These are phyloP conservation scores for Penicillium sp. DNA, from an alignment of 2,329 filamentous ascomycete species.

Conservation along the genomic window DNA sequence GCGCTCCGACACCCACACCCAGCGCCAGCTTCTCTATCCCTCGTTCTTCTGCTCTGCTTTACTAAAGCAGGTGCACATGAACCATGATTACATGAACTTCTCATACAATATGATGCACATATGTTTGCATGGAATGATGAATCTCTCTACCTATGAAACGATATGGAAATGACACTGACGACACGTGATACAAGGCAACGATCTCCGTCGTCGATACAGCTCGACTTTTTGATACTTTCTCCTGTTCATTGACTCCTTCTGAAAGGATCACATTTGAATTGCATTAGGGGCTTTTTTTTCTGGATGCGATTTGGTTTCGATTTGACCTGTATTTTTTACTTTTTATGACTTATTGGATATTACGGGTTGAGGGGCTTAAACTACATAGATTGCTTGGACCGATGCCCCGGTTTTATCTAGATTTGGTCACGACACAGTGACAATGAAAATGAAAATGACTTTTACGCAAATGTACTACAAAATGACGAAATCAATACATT, in stretches of 20 bases:
- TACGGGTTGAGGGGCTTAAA: constrained; percentile 6
- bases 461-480: neutral
- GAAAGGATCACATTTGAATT: neutral
- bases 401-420: constrained; percentile 10
- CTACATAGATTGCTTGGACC: constrained; percentile 19
- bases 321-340: constrained; percentile 7
- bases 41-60: constrained; percentile 11
- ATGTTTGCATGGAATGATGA: neutral
- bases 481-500: neutral
- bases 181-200: constrained; percentile 3
- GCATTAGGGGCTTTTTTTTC: constrained; percentile 1
- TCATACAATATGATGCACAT: neutral
- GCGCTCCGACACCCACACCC: constrained; percentile 7
- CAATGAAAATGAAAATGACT: constrained; percentile 5
- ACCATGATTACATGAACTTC: neutral
- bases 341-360: constrained; percentile 8
- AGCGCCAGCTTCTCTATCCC: constrained; percentile 10
- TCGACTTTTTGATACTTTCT: neutral
- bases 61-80: constrained; percentile 8
- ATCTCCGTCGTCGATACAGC: neutral
- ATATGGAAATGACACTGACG: neutral
- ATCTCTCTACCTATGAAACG: neutral
- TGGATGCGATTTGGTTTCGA: constrained; percentile 2
- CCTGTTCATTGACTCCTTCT: neutral
- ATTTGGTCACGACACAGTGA: constrained; percentile 5